Base-by-base conservation (phyloP, 768 basidiomycete species). In the Leccinum rimulosum region DNA sequence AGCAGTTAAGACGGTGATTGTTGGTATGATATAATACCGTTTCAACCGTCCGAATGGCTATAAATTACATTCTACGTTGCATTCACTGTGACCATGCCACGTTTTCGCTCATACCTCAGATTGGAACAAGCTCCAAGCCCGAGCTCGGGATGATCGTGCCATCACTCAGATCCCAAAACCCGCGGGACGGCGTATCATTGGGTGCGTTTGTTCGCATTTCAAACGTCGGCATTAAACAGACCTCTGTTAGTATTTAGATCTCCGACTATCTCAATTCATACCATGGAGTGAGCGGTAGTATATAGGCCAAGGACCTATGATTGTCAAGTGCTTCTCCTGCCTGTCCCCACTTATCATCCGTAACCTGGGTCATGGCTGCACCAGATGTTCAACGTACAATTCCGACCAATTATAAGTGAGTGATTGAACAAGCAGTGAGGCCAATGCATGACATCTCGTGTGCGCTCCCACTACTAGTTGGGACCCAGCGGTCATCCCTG, bases 401-500 rank as follows among this genome's bases (percentile, higher is more conserved):
- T 22, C 60, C 58, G 2, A 30, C 56, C 47, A 60, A 58, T 25
- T 69, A 63, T 35, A 58, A 58, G 69, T 67, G 28, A 65, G 65
- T 40, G 38, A 17, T 35, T 3, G 6, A 50, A 45, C 15, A 3
- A 43, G 25, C 17, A 40, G 1, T 8, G 7, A 25, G 1, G 19
- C 35, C 31, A 2, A 6, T 11, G 15, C 15, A 14, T 17, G 9
- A 52, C 36, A 45, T 63, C 52, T 60, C 43, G 62, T 55, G 25
- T 14, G 27, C 14, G 10, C 7, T 9, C 22, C 3, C 52, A 22
- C 22, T 22, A 11, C 14, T 19, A 70, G 69, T 25, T 70, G 69
- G 69, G 65, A 70, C 55, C 67, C 60, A 19, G 60, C 67, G 19
- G 61, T 54, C 12, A 57, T 68, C 30, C 69, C 70, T 49, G 58